phyloP scores from a whole-genome alignment of 2,329 filamentous ascomycete species.

The Magnaporthales sp. region DNA sequence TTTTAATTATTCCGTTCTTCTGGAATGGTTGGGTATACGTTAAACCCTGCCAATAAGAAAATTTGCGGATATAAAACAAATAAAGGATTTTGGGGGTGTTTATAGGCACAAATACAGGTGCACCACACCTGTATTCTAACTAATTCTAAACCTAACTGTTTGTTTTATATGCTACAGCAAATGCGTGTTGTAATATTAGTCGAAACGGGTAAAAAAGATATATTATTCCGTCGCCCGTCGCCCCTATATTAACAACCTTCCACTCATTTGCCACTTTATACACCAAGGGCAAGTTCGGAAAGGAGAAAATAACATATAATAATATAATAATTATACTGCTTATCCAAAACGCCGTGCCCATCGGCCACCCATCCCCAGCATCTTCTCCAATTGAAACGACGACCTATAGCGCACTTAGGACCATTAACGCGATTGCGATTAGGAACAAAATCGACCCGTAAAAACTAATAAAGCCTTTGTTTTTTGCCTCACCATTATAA shows the following conservation, averaged over 20 bases:
- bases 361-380: background rate
- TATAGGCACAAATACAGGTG: background rate
- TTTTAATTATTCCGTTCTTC: background rate
- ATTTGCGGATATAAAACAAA: background rate
- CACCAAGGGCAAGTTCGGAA: background rate
- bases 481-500: background rate
- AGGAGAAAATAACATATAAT: background rate
- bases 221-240: background rate
- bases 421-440: background rate
- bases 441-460: background rate
- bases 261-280: background rate
- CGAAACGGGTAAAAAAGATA: background rate
- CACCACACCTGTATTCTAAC: background rate
- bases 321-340: background rate
- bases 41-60: background rate
- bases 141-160: background rate
- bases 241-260: background rate
- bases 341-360: background rate
- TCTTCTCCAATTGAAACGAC: background rate
- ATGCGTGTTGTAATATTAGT: background rate
- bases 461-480: background rate
- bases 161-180: background rate
- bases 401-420: background rate
- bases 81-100: background rate
- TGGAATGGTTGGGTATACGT: background rate